These are phyloP conservation scores for Staphylotrichum longicolle DNA, from an alignment of 495 filamentous ascomycete genomes.

Conservation along the genomic window DNA sequence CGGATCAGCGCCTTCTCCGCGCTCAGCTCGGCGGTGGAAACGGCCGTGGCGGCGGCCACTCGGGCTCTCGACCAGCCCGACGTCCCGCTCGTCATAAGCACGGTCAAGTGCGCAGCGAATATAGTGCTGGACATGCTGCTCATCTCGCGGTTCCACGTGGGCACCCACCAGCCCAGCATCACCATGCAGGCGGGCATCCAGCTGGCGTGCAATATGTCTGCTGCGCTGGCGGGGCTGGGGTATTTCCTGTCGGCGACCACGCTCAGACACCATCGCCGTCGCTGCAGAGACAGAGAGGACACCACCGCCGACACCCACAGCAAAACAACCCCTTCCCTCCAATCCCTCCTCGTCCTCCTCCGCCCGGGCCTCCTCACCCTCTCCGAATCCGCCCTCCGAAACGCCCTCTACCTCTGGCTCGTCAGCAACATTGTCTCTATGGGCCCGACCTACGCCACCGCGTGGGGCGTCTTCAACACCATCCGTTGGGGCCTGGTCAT, in stretches of 20 bases:
- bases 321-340: slow-evolving; percentile 35
- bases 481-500: slow-evolving; percentile 78
- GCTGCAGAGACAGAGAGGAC: neutral
- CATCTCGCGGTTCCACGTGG: slow-evolving; percentile 66
- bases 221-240: slow-evolving; percentile 55
- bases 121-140: slow-evolving; percentile 70
- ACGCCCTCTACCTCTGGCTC: slow-evolving; percentile 71
- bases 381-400: slow-evolving; percentile 63
- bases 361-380: slow-evolving; percentile 59
- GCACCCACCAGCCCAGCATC: slow-evolving; percentile 52
- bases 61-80: slow-evolving; percentile 70
- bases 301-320: neutral
- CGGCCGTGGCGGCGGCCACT: slow-evolving; percentile 59
- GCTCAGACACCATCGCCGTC: slow-evolving; percentile 16
- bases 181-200: slow-evolving; percentile 63
- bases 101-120: slow-evolving; percentile 61
- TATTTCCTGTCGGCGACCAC: slow-evolving; percentile 57
- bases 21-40: slow-evolving; percentile 62
- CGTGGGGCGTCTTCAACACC: slow-evolving; percentile 73
- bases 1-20: slow-evolving; percentile 62
- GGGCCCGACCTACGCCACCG: slow-evolving; percentile 64
- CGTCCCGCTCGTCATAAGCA: slow-evolving; percentile 67
- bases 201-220: slow-evolving; percentile 58
- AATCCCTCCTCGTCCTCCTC: slow-evolving; percentile 50
- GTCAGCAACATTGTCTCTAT: slow-evolving; percentile 62